These are phyloP conservation scores for Boletus subparvulus DNA, from an alignment of 768 basidiomycete species.

Conservation along the genomic window DNA sequence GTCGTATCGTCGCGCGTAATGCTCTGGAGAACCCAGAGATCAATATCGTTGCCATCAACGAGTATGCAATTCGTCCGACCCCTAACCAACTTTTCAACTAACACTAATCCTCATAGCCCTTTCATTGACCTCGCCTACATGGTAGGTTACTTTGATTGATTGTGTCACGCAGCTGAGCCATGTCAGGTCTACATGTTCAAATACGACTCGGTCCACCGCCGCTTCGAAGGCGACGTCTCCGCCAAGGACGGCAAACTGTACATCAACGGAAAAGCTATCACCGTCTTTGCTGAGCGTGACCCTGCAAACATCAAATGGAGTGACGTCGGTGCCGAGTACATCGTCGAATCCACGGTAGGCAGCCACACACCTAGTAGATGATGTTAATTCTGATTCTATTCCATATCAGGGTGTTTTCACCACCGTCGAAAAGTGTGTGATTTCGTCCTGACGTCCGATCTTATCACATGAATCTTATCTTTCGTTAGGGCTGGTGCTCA, in stretches of 20 bases:
- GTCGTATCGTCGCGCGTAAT: conserved; percentile 97
- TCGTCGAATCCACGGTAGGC: conserved; percentile 92
- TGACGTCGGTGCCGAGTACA: conserved; percentile 79
- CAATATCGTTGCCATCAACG: conserved; percentile 92
- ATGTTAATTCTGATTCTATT: conserved; percentile 1
- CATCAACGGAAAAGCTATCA: conserved; percentile 77
- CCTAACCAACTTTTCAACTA: background rate
- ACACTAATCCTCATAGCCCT: conserved; percentile 53
- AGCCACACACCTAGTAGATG: background rate
- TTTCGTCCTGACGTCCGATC: conserved; percentile 1
- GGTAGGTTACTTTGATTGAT: conserved; percentile 45
- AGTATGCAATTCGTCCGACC: conserved; percentile 50
- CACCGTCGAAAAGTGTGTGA: conserved; percentile 76
- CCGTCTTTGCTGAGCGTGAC: conserved; percentile 83
- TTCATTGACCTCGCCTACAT: conserved; percentile 98
- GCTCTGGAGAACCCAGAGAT: conserved; percentile 73
- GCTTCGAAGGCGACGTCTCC: conserved; percentile 84
- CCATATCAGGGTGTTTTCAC: conserved; percentile 86
- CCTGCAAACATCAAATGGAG: conserved; percentile 86
- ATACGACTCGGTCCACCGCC: conserved; percentile 91
- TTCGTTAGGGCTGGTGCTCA: conserved; percentile 76
- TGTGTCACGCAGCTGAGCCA: conserved; percentile 1
- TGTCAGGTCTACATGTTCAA: conserved; percentile 96
- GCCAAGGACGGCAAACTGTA: conserved; percentile 86
- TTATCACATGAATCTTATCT: conserved; percentile 5